Conservation (phyloP, 306 rosid species). For the Lathyrus sativus region DNA sequence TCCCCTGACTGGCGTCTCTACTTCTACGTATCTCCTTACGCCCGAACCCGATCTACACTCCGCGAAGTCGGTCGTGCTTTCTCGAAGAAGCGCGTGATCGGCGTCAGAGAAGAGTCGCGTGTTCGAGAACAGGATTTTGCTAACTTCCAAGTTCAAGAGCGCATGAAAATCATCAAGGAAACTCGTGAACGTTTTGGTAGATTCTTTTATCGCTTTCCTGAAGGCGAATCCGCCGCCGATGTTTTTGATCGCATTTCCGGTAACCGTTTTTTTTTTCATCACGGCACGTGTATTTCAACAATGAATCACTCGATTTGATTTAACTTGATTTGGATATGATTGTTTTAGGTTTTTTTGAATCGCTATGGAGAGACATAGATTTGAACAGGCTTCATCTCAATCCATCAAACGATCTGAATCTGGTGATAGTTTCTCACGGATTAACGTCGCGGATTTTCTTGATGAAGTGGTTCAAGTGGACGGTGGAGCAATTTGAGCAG, state of each 20-base stretch:
- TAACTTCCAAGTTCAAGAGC: conserved; percentile 81
- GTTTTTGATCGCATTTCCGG: conserved; percentile 86
- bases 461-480: conserved; percentile 99
- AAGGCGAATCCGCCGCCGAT: conserved; percentile 96
- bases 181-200: conserved; percentile 66
- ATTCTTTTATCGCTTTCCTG: conserved; percentile 89
- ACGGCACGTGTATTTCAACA: no score
- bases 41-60: conserved; percentile 79
- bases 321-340: not conserved
- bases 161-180: conserved; percentile 65
- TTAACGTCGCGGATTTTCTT: conserved; percentile 78
- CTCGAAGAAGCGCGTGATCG: conserved; percentile 65
- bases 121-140: conserved; percentile 91
- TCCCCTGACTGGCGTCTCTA: conserved; percentile 68
- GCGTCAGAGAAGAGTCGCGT: conserved; percentile 89
- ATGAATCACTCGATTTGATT: not conserved
- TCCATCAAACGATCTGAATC: conserved; percentile 70
- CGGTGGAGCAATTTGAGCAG: conserved; percentile 82
- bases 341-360: conserved; percentile 80
- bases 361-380: conserved; percentile 92
- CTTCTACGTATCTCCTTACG: conserved; percentile 90
- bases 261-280: conserved; percentile 24
- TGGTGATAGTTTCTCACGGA: conserved; percentile 87
- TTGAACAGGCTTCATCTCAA: conserved; percentile 71
- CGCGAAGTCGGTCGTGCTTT: conserved; percentile 69